A percentile compares a stretch with the other conserved stretches of the same genome.
Evolutionary conservation across 108 stramenopile genomes (phyloP).

Genomic region (Schizochytrium sp.): DNA sequence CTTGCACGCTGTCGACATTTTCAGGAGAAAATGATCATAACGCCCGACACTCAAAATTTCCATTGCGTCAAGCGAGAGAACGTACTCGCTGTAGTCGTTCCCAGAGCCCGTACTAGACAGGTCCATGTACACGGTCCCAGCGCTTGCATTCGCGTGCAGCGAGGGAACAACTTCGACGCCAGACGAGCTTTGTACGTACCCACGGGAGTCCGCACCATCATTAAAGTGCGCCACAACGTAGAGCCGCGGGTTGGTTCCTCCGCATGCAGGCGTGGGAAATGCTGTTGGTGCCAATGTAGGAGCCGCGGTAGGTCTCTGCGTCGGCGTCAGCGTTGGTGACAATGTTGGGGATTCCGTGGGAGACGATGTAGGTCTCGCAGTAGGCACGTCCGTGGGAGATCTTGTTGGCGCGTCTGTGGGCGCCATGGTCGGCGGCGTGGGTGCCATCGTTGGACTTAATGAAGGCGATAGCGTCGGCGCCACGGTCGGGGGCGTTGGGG

Average conservation of each 20-base stretch:
- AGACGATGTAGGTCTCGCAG: not conserved
- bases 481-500: not conserved
- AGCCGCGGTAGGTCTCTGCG: not conserved
- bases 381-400: not conserved
- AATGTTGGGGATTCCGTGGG: not conserved
- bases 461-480: not conserved
- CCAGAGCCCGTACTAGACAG: not conserved
- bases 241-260: not conserved
- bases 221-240: not conserved
- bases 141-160: not conserved
- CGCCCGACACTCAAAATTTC: not conserved
- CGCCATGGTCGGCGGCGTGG: not conserved
- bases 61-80: not conserved
- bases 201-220: not conserved
- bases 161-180: not conserved
- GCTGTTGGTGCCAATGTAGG: not conserved
- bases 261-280: not conserved
- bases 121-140: not conserved
- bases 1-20: not conserved
- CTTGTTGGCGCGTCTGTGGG: not conserved
- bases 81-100: not conserved
- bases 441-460: not conserved
- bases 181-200: not conserved
- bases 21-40: not conserved
- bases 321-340: not conserved